Evolutionary conservation across 2,329 filamentous ascomycete species (phyloP), one percentile per base, ranked within the genome.

Genomic region (Dissoconium aciculare): DNA sequence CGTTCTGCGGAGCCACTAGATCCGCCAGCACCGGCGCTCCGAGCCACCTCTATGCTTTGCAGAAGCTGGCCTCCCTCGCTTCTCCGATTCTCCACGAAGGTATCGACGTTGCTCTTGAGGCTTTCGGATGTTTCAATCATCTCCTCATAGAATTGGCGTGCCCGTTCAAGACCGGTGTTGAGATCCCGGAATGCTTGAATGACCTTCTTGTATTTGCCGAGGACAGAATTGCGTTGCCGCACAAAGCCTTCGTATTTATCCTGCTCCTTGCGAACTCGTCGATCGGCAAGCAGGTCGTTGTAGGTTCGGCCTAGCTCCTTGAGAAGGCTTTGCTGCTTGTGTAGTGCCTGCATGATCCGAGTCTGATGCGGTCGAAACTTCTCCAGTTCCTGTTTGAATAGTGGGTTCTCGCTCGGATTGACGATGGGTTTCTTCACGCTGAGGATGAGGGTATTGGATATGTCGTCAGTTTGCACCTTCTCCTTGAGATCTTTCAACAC

Each of bases 401-500:
- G 68, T 48, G 93, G 83, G 9, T 67, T 76, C 54, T 98, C 89
- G 47, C 89, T 87, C 8, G 19, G 19, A 49, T 83, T 92, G 12
- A 83, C 70, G 48, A 95, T 87, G 2, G 83, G 78, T 58, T 95
- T 98, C 54, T 95, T 95, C 8, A 23, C 19, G 65, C 98, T 98
- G 36, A 98, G 63, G 33, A 98, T 98, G 37, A 98, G 66, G 9
- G 95, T 85, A 50, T 93, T 89, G 4, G 85, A 94, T 40, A 98
- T 98, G 49, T 98, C 91, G 50, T 98, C 91, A 42, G 79, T 83
- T 57, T 92, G 87, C 56, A 91, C 89, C 75, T 92, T 95, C 43
- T 95, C 85, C 56, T 98, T 98, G 44, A 98, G 64, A 56, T 98
- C 89, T 55, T 94, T 95, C 41, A 98, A 59, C 24, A 94, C 82